Conservation (phyloP, 2,329 filamentous ascomycete genomes). For the Colletotrichum coccodes region DNA sequence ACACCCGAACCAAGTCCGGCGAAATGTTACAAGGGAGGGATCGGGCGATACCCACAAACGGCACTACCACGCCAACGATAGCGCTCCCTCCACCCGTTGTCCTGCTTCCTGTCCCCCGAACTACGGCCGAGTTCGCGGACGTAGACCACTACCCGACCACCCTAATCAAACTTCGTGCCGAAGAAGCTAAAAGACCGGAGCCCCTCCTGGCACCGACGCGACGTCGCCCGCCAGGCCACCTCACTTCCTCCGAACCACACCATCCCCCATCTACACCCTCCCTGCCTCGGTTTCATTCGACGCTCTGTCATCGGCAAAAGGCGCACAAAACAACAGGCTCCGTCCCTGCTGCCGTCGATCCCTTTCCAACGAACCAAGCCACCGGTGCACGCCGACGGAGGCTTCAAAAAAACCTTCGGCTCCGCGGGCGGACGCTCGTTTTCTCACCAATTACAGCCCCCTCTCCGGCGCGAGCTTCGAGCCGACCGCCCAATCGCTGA, state of each 20-base stretch:
- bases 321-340: background rate
- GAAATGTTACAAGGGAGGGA: background rate
- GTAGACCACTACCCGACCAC: too few species aligned
- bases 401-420: background rate
- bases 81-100: background rate
- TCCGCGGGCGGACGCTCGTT: background rate
- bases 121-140: background rate
- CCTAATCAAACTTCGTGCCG: background rate
- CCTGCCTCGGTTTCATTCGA: constrained; percentile 9
- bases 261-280: background rate
- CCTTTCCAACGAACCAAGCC: background rate
- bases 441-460: background rate
- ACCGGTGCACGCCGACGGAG: background rate
- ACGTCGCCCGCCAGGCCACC: background rate
- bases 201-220: background rate
- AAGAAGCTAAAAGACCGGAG: background rate
- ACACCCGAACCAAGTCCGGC: background rate
- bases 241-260: background rate
- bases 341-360: constrained; percentile 1
- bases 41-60: background rate
- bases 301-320: background rate
- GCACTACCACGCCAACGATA: background rate
- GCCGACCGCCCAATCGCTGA: background rate
- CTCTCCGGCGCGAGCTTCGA: background rate
- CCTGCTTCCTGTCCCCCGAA: background rate